Evolutionary conservation across 495 filamentous ascomycete genomes (phyloP).

Genomic region (Penicillium lagena): DNA sequence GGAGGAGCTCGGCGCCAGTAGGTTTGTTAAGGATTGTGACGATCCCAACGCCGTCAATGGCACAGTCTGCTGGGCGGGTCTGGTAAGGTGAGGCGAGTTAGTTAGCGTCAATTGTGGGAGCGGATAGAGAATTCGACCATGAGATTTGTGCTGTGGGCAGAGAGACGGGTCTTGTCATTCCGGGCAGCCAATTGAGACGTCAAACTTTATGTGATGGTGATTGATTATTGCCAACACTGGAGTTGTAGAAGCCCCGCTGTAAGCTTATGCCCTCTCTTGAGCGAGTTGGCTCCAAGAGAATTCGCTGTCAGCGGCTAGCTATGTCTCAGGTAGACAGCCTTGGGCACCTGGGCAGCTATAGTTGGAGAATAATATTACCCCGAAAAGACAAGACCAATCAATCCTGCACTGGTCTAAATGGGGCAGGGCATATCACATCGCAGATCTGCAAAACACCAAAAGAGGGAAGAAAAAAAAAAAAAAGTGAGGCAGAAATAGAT

Average conservation of each 20-base stretch:
- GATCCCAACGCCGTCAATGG: constrained; percentile 87
- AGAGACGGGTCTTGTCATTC: too few relatives aligned
- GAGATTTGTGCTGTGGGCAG: too few relatives aligned
- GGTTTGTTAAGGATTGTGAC: constrained; percentile 76
- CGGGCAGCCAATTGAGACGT: not conserved
- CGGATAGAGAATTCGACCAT: not conserved
- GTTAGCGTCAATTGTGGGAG: not conserved
- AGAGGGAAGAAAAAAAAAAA: not conserved
- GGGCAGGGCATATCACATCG: not conserved
- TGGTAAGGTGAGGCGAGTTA: constrained; percentile 8
- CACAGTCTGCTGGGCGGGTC: constrained; percentile 61
- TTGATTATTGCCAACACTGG: too few relatives aligned
- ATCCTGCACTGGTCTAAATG: too few relatives aligned
- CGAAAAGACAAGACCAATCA: too few relatives aligned
- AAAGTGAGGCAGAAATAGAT: constrained; percentile 1
- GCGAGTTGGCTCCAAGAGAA: too few relatives aligned
- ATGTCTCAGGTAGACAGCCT: too few relatives aligned
- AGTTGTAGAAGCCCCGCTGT: not conserved
- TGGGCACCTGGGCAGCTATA: too few relatives aligned
- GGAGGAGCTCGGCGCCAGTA: constrained; percentile 64
- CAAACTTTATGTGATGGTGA: too few relatives aligned
- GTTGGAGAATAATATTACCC: too few relatives aligned
- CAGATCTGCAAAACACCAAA: not conserved
- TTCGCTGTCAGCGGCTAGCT: too few relatives aligned
- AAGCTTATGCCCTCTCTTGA: not conserved